Evolutionary conservation across 441 rosid genomes (phyloP).

Genomic region (Populus tomentosa): DNA sequence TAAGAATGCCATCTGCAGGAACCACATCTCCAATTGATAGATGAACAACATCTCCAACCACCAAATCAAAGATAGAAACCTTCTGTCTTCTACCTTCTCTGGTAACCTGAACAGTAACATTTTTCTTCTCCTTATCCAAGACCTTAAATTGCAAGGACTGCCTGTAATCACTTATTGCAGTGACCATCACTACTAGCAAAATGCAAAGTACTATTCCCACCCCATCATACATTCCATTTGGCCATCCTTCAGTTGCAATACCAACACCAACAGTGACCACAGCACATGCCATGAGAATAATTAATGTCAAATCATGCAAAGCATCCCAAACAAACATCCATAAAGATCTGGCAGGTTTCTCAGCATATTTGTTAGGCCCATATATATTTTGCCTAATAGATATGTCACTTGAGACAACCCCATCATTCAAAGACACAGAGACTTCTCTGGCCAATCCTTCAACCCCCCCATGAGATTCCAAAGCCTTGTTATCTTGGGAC

Average conservation of each 20-base stretch:
- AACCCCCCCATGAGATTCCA: constrained; percentile 45
- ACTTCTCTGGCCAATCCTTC: constrained; percentile 40
- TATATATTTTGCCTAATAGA: constrained; percentile 44
- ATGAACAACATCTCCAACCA: constrained; percentile 47
- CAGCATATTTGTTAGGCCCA: constrained; percentile 52
- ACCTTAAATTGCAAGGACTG: constrained; percentile 40
- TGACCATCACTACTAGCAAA: constrained; percentile 35
- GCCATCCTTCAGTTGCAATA: constrained; percentile 43
- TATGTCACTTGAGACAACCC: constrained; percentile 35
- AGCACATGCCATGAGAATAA: constrained; percentile 43
- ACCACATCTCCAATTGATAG: constrained; percentile 48
- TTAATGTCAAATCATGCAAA: constrained; percentile 38
- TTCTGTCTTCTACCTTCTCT: constrained; percentile 34
- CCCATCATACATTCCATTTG: constrained; percentile 56
- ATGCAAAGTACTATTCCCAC: constrained; percentile 46
- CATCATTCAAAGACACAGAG: constrained; percentile 36
- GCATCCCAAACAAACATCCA: constrained; percentile 46
- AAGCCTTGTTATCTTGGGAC: constrained; percentile 36
- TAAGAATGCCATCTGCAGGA: constrained; percentile 49
- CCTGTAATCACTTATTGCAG: constrained; percentile 41
- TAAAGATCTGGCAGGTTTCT: constrained; percentile 52
- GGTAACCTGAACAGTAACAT: constrained; percentile 36
- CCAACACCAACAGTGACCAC: constrained; percentile 40
- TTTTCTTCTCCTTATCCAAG: constrained; percentile 38
- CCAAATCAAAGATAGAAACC: constrained; percentile 39